Evolutionary conservation across 2,329 filamentous ascomycete genomes (phyloP).

Genomic region (Apiospora kogelbergensis): DNA sequence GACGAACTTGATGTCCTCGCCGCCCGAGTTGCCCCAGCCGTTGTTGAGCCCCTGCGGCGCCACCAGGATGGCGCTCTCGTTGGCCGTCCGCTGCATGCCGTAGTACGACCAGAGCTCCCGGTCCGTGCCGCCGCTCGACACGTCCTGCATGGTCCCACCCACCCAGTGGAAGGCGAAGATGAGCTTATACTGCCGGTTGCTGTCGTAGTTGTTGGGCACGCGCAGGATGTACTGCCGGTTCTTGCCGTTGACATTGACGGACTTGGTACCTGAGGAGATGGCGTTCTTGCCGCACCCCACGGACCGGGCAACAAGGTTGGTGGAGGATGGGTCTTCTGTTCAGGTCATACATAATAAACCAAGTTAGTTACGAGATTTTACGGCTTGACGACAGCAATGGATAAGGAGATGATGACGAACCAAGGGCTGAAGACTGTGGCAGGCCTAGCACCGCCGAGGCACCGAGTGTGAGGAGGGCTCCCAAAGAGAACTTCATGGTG

Average conservation of each 20-base stretch:
- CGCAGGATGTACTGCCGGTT: slow-evolving; percentile 10
- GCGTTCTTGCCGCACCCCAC: slow-evolving; percentile 7
- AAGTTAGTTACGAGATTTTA: not conserved
- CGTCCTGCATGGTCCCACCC: slow-evolving; percentile 11
- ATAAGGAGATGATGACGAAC: not conserved
- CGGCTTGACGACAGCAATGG: not conserved
- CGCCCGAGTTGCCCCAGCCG: slow-evolving; percentile 37
- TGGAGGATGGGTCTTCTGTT: not conserved
- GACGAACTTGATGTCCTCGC: slow-evolving; percentile 36
- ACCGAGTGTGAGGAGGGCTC: not conserved
- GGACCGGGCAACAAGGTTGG: not conserved
- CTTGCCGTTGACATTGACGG: slow-evolving; percentile 11
- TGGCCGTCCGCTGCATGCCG: slow-evolving; percentile 16
- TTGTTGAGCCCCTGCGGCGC: slow-evolving; percentile 34
- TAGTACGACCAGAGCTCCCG: slow-evolving; percentile 10
- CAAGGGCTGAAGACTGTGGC: not conserved
- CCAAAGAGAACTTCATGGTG: not conserved
- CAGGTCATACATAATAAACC: not conserved
- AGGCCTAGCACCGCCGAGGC: not conserved
- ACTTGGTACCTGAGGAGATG: slow-evolving; percentile 9
- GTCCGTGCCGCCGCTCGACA: slow-evolving; percentile 11
- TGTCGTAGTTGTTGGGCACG: slow-evolving; percentile 11
- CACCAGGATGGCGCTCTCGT: slow-evolving; percentile 32
- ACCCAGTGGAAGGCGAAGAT: slow-evolving; percentile 15
- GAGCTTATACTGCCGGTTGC: slow-evolving; percentile 7